Evolutionary conservation across 2,329 filamentous ascomycete species (phyloP).

Genomic region (Arachnomyces sp.): DNA sequence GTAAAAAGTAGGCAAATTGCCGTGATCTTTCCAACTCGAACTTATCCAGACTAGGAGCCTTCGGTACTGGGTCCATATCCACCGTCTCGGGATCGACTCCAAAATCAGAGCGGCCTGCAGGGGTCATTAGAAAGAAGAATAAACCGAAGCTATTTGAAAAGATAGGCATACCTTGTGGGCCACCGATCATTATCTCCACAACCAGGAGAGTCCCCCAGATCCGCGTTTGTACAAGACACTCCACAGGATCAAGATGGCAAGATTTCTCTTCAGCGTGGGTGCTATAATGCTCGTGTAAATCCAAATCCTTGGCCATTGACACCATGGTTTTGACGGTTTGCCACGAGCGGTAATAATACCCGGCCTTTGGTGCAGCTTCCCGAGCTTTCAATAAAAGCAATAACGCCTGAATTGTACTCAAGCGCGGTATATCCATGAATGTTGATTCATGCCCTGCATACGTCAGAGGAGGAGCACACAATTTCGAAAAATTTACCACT

Average conservation of each 20-base stretch:
- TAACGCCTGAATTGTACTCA: constrained; percentile 87
- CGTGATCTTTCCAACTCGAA: constrained; percentile 70
- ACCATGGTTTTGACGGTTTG: constrained; percentile 89
- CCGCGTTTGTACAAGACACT: constrained; percentile 76
- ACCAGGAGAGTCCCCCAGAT: constrained; percentile 86
- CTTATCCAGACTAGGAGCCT: constrained; percentile 61
- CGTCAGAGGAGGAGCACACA: constrained; percentile 14
- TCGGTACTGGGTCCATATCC: constrained; percentile 61
- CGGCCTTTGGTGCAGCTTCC: constrained; percentile 83
- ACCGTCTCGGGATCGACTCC: constrained; percentile 67
- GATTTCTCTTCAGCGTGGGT: constrained; percentile 64
- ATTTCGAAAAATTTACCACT: background rate
- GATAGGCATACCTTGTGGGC: constrained; percentile 65
- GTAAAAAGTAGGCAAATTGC: constrained; percentile 75
- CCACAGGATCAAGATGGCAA: constrained; percentile 62
- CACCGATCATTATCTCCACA: constrained; percentile 87
- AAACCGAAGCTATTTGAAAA: background rate
- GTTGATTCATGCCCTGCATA: constrained; percentile 74
- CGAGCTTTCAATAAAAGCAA: constrained; percentile 83
- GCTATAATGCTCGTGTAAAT: constrained; percentile 77
- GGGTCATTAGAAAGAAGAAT: constrained; percentile 14
- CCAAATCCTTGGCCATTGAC: constrained; percentile 86
- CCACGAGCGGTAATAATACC: constrained; percentile 96
- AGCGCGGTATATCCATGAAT: constrained; percentile 82
- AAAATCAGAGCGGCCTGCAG: constrained; percentile 66